Base-by-base conservation (phyloP, 108 stramenopile species). In the Cyclotella atomus region DNA sequence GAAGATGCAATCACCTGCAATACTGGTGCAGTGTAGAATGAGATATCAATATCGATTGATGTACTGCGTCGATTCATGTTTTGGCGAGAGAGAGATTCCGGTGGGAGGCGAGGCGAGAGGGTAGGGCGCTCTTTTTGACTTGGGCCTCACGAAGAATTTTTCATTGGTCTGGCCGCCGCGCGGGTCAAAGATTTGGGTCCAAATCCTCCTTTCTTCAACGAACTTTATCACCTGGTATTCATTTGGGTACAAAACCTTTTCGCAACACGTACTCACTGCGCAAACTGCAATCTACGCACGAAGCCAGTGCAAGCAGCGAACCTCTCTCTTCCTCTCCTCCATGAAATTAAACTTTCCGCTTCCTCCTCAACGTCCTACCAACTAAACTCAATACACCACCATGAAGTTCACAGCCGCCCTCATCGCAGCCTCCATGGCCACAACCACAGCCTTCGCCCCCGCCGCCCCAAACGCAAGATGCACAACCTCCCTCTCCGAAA, bases 381-480 rank as follows among this genome's bases (percentile, higher is more conserved):
- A 9, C 12, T 41, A 41, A 41, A 41, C 38, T 12, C 6, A 41
- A 41, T 9, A 6, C 38, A 41, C 6, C 38, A 73, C 62, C 45
- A 79, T 69, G 71, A 80, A 73, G 67, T 53, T 80, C 60, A 56
- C 33, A 29, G 24, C 64, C 65, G 68, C 62, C 68, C 61, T 68
- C 76, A 70, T 79, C 57, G 46, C 68, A 24, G 65, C 77, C 46
- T 30, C 69, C 47, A 34, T 43, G 56, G 45, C 59, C 57, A 30
- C 57, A 27, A 65, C 70, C 46, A 47, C 77, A 17, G 77, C 77
- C 25, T 79, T 79, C 23, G 70, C 77, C 27, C 70, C 77, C 45
- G 9, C 33, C 25, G 15, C 29, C 45, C 64, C 15, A 19, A 46
- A 30, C 45, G 30, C 29, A 0, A 15, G 45, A 50, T 47, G 45